Percentiles rank a stretch among this genome's conserved stretches.
These are phyloP conservation scores for Nidula niveotomentosa DNA, from an alignment of 1,284 basidiomycete species.

Conservation along the genomic window DNA sequence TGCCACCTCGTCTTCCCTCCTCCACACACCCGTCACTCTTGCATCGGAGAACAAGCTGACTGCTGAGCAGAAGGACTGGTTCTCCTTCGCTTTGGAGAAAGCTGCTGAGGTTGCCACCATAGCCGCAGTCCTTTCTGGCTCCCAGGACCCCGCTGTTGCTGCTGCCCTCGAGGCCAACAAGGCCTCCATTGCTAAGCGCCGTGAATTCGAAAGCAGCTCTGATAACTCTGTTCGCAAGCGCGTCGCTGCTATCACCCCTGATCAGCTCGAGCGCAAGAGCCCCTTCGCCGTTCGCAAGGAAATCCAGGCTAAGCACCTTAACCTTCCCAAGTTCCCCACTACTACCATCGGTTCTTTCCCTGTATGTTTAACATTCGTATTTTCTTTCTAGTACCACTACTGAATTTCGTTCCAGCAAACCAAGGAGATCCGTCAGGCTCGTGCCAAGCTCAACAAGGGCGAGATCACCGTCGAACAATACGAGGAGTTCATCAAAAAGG, in stretches of 20 bases:
- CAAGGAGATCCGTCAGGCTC: constrained; percentile 97
- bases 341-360: constrained; percentile 99
- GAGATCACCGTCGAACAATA: constrained; percentile 90
- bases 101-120: constrained; percentile 89
- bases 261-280: constrained; percentile 89
- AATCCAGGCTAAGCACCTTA: constrained; percentile 87
- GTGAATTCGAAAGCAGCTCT: constrained; percentile 94
- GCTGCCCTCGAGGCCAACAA: constrained; percentile 87
- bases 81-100: constrained; percentile 99
- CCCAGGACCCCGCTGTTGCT: constrained; percentile 72
- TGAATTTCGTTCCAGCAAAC: constrained; percentile 69
- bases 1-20: constrained; percentile 96
- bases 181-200: constrained; percentile 91
- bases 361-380: constrained; percentile 35
- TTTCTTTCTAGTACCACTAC: constrained; percentile 1
- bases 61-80: constrained; percentile 94
- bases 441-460: constrained; percentile 93
- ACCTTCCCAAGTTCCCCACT: constrained; percentile 97
- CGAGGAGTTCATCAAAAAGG: constrained; percentile 98
- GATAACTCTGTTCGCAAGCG: constrained; percentile 97
- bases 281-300: constrained; percentile 88
- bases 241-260: constrained; percentile 88
- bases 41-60: constrained; percentile 93
- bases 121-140: constrained; percentile 80
- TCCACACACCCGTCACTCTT: constrained; percentile 97